phyloP scores from a whole-genome alignment of 2,329 filamentous ascomycete species.

The Aspergillus tamarii region DNA sequence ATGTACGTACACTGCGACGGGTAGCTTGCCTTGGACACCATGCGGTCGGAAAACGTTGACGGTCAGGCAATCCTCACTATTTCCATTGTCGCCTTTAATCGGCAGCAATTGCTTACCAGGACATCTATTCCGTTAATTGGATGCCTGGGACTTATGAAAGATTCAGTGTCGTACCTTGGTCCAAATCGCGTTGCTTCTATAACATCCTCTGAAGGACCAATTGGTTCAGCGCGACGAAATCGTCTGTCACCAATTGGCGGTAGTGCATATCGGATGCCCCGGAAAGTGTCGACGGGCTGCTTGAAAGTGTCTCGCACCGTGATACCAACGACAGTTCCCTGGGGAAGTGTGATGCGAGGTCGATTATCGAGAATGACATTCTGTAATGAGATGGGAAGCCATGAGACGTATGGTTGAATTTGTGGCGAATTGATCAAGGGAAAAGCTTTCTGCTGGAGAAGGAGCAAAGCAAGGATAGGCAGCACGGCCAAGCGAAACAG shows the following conservation, averaged over 20 bases:
- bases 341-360: slow-evolving; percentile 23
- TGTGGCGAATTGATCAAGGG: not conserved
- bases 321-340: slow-evolving; percentile 36
- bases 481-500: not conserved
- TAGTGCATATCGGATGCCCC: slow-evolving; percentile 54
- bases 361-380: slow-evolving; percentile 1
- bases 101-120: slow-evolving; percentile 51
- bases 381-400: not conserved
- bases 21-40: slow-evolving; percentile 30
- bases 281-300: slow-evolving; percentile 44
- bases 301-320: slow-evolving; percentile 27
- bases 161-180: slow-evolving; percentile 2
- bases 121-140: slow-evolving; percentile 10
- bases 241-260: slow-evolving; percentile 52
- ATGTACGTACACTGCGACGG: slow-evolving; percentile 48
- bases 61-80: slow-evolving; percentile 50
- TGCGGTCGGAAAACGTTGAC: slow-evolving; percentile 45
- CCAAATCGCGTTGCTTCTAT: slow-evolving; percentile 45
- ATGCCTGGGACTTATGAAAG: not conserved
- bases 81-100: slow-evolving; percentile 53
- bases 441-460: not conserved
- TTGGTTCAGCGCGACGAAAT: slow-evolving; percentile 45
- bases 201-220: slow-evolving; percentile 22
- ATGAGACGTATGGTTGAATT: not conserved
- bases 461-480: not conserved